Conservation (phyloP, 2,329 filamentous ascomycete species). For the Xylaria arbuscula region DNA sequence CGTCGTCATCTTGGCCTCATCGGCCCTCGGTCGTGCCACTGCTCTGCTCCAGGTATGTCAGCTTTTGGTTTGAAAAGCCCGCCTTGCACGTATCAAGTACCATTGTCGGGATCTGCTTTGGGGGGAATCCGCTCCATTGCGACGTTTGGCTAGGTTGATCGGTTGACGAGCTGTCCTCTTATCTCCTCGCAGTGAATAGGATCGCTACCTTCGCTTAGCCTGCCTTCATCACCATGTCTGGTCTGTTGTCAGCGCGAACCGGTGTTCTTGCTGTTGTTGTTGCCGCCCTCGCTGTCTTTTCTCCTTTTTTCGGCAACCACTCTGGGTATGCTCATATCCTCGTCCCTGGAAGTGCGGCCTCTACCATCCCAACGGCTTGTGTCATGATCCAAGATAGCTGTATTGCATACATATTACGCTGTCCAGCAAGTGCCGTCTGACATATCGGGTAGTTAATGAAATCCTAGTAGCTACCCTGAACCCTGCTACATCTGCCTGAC, state of each 20-base stretch:
- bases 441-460: conserved; percentile 34
- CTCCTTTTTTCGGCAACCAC: conserved; percentile 28
- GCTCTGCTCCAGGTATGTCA: conserved; percentile 46
- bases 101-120: conserved; percentile 41
- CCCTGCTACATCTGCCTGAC: conserved; percentile 25
- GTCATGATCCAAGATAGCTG: conserved; percentile 12
- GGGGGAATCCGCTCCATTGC: conserved; percentile 14
- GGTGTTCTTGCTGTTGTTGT: conserved; percentile 38
- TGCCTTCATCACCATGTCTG: conserved; percentile 36
- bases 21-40: conserved; percentile 33
- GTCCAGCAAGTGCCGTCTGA: conserved; percentile 40
- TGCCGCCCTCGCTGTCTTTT: conserved; percentile 39
- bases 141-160: conserved; percentile 18
- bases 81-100: conserved; percentile 28
- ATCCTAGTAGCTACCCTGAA: conserved; percentile 25
- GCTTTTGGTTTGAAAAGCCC: conserved; percentile 32
- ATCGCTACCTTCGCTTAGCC: conserved; percentile 20
- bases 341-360: conserved; percentile 23
- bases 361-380: conserved; percentile 15
- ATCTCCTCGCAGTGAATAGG: conserved; percentile 13
- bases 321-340: conserved; percentile 42
- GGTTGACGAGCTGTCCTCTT: conserved; percentile 5
- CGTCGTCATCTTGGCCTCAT: conserved; percentile 32
- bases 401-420: conserved; percentile 15
- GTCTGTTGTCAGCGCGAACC: conserved; percentile 36